A percentile compares a stretch with the other conserved stretches of the same genome.
phyloP scores from a whole-genome alignment of 1,284 basidiomycete species.

The Lentinus polychrous region DNA sequence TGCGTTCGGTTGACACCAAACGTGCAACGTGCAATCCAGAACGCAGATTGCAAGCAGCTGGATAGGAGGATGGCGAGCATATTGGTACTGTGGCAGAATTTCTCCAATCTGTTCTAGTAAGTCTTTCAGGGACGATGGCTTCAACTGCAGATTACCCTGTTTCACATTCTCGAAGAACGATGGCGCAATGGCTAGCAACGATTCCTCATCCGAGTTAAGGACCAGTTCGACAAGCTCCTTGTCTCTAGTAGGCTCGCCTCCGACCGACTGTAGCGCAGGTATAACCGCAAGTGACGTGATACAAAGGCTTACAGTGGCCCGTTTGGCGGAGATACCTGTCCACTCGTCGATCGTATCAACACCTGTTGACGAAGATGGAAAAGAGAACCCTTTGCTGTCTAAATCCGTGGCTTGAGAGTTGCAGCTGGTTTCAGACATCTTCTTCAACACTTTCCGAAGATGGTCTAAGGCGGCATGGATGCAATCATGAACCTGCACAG shows the following conservation, averaged over 20 bases:
- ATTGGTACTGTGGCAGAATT: conserved; percentile 53
- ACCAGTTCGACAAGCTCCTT: conserved; percentile 56
- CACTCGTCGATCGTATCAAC: background rate
- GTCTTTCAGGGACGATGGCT: conserved; percentile 38
- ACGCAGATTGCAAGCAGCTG: conserved; percentile 54
- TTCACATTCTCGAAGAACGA: conserved; percentile 51
- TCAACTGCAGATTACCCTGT: conserved; percentile 49
- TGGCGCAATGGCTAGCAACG: conserved; percentile 52
- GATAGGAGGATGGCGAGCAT: conserved; percentile 47
- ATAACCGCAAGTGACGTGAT: conserved; percentile 48
- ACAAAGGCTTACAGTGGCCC: conserved; percentile 27
- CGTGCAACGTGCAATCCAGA: conserved; percentile 54
- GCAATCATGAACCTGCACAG: conserved; percentile 35
- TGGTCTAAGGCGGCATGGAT: background rate
- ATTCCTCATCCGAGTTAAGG: conserved; percentile 40
- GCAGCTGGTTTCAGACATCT: background rate
- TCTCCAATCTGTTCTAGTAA: conserved; percentile 49
- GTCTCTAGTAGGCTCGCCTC: conserved; percentile 55
- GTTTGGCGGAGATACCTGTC: background rate
- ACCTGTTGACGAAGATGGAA: no score
- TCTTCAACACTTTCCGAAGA: background rate
- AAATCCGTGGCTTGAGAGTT: no score
- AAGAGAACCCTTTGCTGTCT: no score
- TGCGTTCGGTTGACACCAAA: conserved; percentile 50
- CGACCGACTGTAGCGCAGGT: conserved; percentile 53